Evolutionary conservation across 495 filamentous ascomycete species (phyloP).

Genomic region (Penicillium cataractarum): DNA sequence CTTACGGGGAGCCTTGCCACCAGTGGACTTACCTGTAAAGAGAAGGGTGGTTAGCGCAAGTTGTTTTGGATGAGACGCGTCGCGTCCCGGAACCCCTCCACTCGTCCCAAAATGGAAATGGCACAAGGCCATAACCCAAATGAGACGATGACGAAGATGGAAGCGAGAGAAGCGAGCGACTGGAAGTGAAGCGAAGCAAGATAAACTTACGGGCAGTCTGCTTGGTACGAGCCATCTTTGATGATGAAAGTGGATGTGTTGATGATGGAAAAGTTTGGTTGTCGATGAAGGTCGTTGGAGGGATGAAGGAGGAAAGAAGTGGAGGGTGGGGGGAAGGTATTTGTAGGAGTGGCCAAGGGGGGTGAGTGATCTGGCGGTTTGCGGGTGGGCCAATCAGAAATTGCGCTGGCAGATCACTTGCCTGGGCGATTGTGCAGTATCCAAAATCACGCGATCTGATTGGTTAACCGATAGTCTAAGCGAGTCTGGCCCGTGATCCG

Average conservation of each 20-base stretch:
- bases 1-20: constrained; percentile 99
- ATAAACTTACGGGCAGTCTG: constrained; percentile 91
- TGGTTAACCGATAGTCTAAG: constrained; percentile 31
- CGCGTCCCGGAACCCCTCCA: constrained; percentile 4
- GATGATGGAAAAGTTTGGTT: constrained; percentile 43
- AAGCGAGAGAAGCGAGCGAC: constrained; percentile 24
- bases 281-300: constrained; percentile 42
- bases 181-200: constrained; percentile 3
- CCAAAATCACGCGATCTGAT: constrained; percentile 16
- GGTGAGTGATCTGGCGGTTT: constrained; percentile 47
- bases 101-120: constrained; percentile 4
- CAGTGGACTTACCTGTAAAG: constrained; percentile 82
- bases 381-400: constrained; percentile 24
- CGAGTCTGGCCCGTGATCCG: constrained; percentile 31
- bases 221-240: constrained; percentile 97
- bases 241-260: constrained; percentile 48
- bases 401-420: constrained; percentile 32
- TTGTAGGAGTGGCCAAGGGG: constrained; percentile 47
- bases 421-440: background rate
- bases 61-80: constrained; percentile 29
- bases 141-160: constrained; percentile 17
- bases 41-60: constrained; percentile 39
- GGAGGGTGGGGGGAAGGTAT: constrained; percentile 54
- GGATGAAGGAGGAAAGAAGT: constrained; percentile 54
- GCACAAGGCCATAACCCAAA: background rate